Base-by-base conservation (phyloP, 2,329 filamentous ascomycete genomes). In the Botrytis galanthina region DNA sequence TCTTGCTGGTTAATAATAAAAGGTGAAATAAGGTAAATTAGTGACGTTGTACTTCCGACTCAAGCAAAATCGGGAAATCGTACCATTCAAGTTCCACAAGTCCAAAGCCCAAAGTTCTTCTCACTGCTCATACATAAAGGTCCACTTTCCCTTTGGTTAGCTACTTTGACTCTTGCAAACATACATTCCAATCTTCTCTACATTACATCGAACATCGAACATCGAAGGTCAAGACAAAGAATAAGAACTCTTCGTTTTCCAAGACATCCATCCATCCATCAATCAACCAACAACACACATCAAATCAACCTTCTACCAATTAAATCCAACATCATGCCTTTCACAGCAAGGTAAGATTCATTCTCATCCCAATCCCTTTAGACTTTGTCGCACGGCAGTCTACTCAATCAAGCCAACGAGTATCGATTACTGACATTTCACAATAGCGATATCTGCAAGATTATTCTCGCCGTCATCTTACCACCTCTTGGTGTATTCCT, bases 401-500 rank as follows among this genome's bases (percentile, higher is more conserved):
- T 46, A 32, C 4, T 69, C 63, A 51, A 44, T 71, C 35, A 44
- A 7, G 22, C 16, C 29, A 54, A 51, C 18, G 39, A 62, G 20
- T 37, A 46, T 63, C 44, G 29, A 54, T 22, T 64, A 51, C 72
- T 73, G 18, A 80, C 77, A 74, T 76, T 76, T 54, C 8, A 44
- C 32, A 42, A 64, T 79, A 92, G 90, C 82, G 91, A 93, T 82
- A 90, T 93, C 84, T 90, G 90, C 89, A 93, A 93, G 86, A 92
- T 93, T 87, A 88, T 97, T 85, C 88, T 97, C 85, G 94, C 94
- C 87, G 86, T 97, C 87, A 86, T 97, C 85, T 89, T 97, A 77
- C 94, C 94, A 73, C 94, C 94, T 82, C 85, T 97, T 72, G 94
- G 94, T 86, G 94, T 97, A 83, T 96, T 97, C 89, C 92, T 97